phyloP scores from a whole-genome alignment of 495 filamentous ascomycete species.

The Emericellopsis terricola region DNA sequence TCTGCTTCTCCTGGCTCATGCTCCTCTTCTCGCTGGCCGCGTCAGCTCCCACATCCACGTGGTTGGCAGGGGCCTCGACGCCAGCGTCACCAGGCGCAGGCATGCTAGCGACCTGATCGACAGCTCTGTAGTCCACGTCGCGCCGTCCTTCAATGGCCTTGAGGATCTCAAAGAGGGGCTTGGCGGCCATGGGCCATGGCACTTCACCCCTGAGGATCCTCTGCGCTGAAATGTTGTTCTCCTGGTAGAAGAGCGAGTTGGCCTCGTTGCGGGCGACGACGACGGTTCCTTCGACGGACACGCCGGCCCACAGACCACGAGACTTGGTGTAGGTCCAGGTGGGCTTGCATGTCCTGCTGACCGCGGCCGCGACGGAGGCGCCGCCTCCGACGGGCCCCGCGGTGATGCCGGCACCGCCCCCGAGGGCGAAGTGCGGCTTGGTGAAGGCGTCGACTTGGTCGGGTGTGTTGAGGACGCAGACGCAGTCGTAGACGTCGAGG shows the following conservation, averaged over 20 bases:
- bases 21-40: not conserved
- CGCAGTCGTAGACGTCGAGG: constrained; percentile 71
- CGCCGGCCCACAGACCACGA: constrained; percentile 59
- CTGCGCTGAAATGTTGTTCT: constrained; percentile 34
- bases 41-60: not conserved
- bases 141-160: constrained; percentile 37
- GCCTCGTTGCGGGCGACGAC: constrained; percentile 65
- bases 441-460: constrained; percentile 59
- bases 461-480: constrained; percentile 59
- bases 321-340: constrained; percentile 73
- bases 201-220: constrained; percentile 53
- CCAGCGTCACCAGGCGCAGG: constrained; percentile 60
- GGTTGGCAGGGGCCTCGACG: constrained; percentile 16
- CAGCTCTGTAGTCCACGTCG: constrained; percentile 45
- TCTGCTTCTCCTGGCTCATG: not conserved
- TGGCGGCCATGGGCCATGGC: constrained; percentile 1
- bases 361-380: constrained; percentile 20
- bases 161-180: not conserved
- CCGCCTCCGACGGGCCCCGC: constrained; percentile 61
- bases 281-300: constrained; percentile 63
- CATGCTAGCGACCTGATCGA: constrained; percentile 28
- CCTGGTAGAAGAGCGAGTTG: constrained; percentile 58
- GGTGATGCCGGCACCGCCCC: constrained; percentile 53
- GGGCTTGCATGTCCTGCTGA: constrained; percentile 18
- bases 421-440: constrained; percentile 49